Evolutionary conservation across 2,329 filamentous ascomycete species (phyloP), one percentile per base, ranked within the genome.

Genomic region (Diaporthe eres): DNA sequence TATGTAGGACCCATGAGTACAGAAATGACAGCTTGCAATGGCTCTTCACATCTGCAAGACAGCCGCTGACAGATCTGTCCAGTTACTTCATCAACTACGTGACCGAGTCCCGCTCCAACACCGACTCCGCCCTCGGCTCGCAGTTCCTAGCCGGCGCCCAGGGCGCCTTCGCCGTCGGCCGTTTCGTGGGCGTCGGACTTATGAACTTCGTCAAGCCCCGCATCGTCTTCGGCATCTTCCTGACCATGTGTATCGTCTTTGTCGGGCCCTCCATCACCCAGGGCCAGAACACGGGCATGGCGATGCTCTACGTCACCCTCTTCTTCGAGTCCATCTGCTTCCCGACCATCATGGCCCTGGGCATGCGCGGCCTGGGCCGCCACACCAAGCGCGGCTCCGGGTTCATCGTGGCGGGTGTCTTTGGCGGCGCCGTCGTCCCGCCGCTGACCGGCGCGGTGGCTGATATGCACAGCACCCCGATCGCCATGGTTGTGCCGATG

Each of bases 321-420:
- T 95, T 96, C 86, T 96, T 96, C 83, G 94, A 95, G 84, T 93
- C 90, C 5, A 93, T 95, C 81, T 94, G 92, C 83, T 96, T 96
- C 86, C 94, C 94, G 0, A 95, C 94, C 25, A 95, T 96, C 80
- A 91, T 96, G 42, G 93, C 94, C 0, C 87, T 96, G 3, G 93
- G 93, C 12, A 94, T 95, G 86, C 90, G 93, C 31, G 94, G 93
- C 2, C 87, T 95, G 1, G 94, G 94, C 8, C 90, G 92, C 25
- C 92, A 96, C 84, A 94, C 92, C 49, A 95, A 96, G 86, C 90
- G 93, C 76, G 94, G 94, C 1, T 92, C 91, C 3, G 93, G 93
- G 6, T 93, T 91, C 82, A 92, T 94, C 75, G 89, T 95, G 2
- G 92, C 87, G 6, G 93, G 92, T 78, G 93, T 96, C 0, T 87